Evolutionary conservation across 805 yeast species (phyloP), one percentile per base, ranked within the genome.

Genomic region (Saccharomycopsis olivae): DNA sequence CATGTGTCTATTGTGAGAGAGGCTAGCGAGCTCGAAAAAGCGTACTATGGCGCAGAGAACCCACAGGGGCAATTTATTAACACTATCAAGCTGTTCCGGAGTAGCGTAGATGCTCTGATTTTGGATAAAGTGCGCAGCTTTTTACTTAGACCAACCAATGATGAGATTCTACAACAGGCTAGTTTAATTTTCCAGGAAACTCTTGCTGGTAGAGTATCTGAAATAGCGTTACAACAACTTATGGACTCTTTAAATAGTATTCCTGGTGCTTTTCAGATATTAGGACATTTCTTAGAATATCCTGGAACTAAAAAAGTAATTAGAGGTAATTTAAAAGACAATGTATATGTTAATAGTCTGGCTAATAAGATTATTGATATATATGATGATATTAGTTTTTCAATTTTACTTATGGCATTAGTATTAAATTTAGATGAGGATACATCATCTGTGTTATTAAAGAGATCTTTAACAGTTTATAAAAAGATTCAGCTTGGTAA

Each of bases 191-290:
- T 74, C 45, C 64, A 66, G 24, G 45, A 58, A 1, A 49, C 59
- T 14, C 56, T 78, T 35, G 56, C 67, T 9, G 51, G 59, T 3
- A 58, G 60, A 37, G 57, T 75, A 38, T 66, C 67, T 43, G 56
- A 61, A 27, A 46, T 55, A 1, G 59, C 61, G 27, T 54, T 68
- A 27, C 48, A 58, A 24, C 59, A 51, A 6, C 50, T 73, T n/a
- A 60, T 70, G 27, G 53, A 57, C 10, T 62, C 64, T 30, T 51
- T 71, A 43, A 60, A 61, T 33, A 50, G 60, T 3, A 54, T 68
- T 17, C 61, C 62, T 24, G 56, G 56, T 35, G 48, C 67, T 3
- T 50, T 66, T 28, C 40, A 58, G 2, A 43, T 61, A 3, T 55
- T 73, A 25, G 59, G 67, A 25, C 57, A 59, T 29, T 46, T 71